A percentile compares a stretch with the other conserved stretches of the same genome.
These are phyloP conservation scores for Hypocrella siamensis DNA, from an alignment of 2,329 filamentous ascomycete species.

Conservation along the genomic window DNA sequence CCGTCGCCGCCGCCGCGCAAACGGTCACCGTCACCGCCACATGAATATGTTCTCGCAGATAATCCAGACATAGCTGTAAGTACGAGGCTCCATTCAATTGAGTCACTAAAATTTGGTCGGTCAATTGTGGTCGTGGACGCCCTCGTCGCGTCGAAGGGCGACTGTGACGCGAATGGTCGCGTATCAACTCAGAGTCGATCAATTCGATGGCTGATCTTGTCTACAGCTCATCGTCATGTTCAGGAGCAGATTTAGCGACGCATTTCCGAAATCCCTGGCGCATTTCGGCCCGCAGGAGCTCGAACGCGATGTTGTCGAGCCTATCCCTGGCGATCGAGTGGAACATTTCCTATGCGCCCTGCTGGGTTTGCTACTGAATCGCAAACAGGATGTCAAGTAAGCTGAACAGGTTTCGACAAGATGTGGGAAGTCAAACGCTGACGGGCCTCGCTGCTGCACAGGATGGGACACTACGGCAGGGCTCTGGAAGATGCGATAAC, in stretches of 20 bases:
- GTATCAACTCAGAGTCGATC: slow-evolving; percentile 15
- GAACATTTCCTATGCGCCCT: slow-evolving; percentile 84
- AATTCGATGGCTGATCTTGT: slow-evolving; percentile 2
- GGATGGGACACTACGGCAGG: slow-evolving; percentile 80
- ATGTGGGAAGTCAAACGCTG: not conserved
- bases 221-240: slow-evolving; percentile 94
- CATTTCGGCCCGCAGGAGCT: slow-evolving; percentile 94
- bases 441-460: slow-evolving; percentile 21
- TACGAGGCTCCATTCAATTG: slow-evolving; percentile 14
- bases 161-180: slow-evolving; percentile 39
- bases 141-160: slow-evolving; percentile 4
- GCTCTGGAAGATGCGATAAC: slow-evolving; percentile 87
- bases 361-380: slow-evolving; percentile 75
- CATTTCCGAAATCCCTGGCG: slow-evolving; percentile 71
- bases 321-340: slow-evolving; percentile 64
- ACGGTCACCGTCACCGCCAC: slow-evolving; percentile 73
- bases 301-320: slow-evolving; percentile 68
- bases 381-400: slow-evolving; percentile 98
- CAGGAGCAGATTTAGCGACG: slow-evolving; percentile 79
- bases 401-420: slow-evolving; percentile 17
- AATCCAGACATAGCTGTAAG: slow-evolving; percentile 85
- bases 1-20: slow-evolving; percentile 55
- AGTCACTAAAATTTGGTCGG: slow-evolving; percentile 1
- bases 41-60: slow-evolving; percentile 80
- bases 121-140: not conserved